phyloP scores from a whole-genome alignment of 805 yeast species.

The Lipomyces lipofer region DNA sequence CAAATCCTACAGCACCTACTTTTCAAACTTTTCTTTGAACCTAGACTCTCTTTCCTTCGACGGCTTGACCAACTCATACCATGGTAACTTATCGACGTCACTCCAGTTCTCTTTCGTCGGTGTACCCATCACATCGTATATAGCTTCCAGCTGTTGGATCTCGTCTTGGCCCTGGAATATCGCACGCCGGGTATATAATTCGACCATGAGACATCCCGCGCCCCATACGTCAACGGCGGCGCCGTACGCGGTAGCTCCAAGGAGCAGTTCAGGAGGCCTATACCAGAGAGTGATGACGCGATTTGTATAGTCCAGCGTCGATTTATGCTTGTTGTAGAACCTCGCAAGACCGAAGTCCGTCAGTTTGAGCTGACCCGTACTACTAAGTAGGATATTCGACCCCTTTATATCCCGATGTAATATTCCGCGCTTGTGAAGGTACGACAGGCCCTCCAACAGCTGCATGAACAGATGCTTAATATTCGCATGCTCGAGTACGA shows the following conservation, averaged over 20 bases:
- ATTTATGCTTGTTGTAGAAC: conserved; percentile 36
- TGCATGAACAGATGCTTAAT: conserved; percentile 83
- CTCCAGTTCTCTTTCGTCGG: conserved; percentile 79
- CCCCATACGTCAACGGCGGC: conserved; percentile 97
- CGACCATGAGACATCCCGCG: conserved; percentile 85
- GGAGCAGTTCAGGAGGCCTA: conserved; percentile 88
- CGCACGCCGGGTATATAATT: conserved; percentile 72
- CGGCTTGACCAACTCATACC: conserved; percentile 87
- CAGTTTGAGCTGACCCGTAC: conserved; percentile 73
- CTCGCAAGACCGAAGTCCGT: conserved; percentile 96
- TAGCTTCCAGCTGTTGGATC: conserved; percentile 73
- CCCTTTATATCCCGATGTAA: conserved; percentile 93
- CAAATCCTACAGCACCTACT: conserved; percentile 28
- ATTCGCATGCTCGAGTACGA: conserved; percentile 62
- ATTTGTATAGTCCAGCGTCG: conserved; percentile 81
- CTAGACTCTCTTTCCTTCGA: conserved; percentile 37
- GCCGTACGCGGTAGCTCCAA: conserved; percentile 90
- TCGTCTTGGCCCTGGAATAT: conserved; percentile 89
- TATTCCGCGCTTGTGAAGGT: conserved; percentile 62
- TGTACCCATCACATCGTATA: conserved; percentile 84
- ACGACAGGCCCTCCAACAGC: conserved; percentile 75
- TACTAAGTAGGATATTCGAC: conserved; percentile 85
- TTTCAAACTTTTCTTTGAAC: conserved; percentile 49
- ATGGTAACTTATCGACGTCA: conserved; percentile 72
- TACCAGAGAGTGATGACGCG: conserved; percentile 97